A percentile compares a stretch with the other conserved stretches of the same genome.
phyloP scores from a whole-genome alignment of 495 filamentous ascomycete genomes.

The Penicillium turbatum region DNA sequence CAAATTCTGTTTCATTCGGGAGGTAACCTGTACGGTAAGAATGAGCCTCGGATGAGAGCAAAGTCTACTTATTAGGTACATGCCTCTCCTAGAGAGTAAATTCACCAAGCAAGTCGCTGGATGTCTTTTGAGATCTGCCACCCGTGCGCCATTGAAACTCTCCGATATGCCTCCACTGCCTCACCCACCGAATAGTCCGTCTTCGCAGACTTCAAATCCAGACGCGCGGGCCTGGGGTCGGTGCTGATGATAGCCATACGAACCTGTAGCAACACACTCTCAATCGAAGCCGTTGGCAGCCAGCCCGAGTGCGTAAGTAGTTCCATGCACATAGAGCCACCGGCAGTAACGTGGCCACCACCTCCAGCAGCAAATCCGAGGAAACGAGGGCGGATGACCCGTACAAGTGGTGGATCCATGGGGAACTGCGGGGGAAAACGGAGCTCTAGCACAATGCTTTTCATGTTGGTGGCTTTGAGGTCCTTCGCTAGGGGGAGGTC shows the following conservation, averaged over 20 bases:
- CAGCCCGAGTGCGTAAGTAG: slow-evolving; percentile 82
- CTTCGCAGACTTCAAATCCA: slow-evolving; percentile 29
- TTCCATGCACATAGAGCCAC: slow-evolving; percentile 90
- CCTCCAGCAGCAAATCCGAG: slow-evolving; percentile 65
- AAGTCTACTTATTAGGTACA: not conserved
- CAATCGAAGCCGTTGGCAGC: slow-evolving; percentile 67
- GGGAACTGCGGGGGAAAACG: slow-evolving; percentile 74
- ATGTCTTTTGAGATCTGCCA: slow-evolving; percentile 36
- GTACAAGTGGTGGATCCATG: slow-evolving; percentile 77
- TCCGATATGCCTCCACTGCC: slow-evolving; percentile 66
- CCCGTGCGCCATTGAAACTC: slow-evolving; percentile 65
- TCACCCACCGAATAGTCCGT: slow-evolving; percentile 63
- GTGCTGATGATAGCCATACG: slow-evolving; percentile 66
- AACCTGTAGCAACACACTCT: slow-evolving; percentile 79
- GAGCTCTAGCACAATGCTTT: slow-evolving; percentile 74
- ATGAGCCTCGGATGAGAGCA: not conserved
- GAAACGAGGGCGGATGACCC: slow-evolving; percentile 79
- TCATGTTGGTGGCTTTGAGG: slow-evolving; percentile 57
- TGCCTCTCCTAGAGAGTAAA: not conserved
- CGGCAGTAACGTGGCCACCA: slow-evolving; percentile 84
- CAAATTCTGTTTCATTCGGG: no score
- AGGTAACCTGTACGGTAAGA: no score
- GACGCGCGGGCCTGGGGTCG: slow-evolving; percentile 69
- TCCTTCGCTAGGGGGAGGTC: slow-evolving; percentile 67
- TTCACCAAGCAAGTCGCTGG: slow-evolving; percentile 19